Conservation (phyloP, 371 early-diverging fungal species). For the Smittium culicis region DNA sequence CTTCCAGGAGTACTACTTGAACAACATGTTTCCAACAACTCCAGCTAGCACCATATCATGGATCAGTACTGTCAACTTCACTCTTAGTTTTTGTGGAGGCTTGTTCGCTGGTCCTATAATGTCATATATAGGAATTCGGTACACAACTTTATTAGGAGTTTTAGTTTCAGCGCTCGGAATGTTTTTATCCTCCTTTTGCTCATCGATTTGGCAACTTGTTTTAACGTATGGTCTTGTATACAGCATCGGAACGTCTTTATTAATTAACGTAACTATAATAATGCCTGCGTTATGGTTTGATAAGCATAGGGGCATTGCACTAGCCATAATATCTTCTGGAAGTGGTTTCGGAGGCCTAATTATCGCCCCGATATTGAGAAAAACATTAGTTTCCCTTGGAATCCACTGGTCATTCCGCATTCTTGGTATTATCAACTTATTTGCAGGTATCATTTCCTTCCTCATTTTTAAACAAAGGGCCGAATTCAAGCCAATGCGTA, state of each 20-base stretch:
- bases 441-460: constrained; percentile 25
- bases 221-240: constrained; percentile 53
- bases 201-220: constrained; percentile 43
- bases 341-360: constrained; percentile 60
- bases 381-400: constrained; percentile 28
- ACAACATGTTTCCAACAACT: constrained; percentile 19
- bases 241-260: constrained; percentile 43
- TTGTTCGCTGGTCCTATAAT: constrained; percentile 27
- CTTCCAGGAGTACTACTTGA: constrained; percentile 34
- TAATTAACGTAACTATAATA: constrained; percentile 26
- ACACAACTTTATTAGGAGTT: constrained; percentile 29
- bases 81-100: constrained; percentile 30
- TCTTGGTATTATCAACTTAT: constrained; percentile 21
- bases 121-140: constrained; percentile 30
- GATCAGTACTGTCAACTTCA: constrained; percentile 33
- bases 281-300: constrained; percentile 63
- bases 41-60: constrained; percentile 31
- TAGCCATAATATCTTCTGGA: constrained; percentile 53
- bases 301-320: constrained; percentile 50
- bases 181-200: constrained; percentile 33
- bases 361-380: constrained; percentile 33
- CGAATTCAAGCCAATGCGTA: background rate
- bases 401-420: constrained; percentile 34
- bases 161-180: constrained; percentile 28
- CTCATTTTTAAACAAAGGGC: constrained; percentile 26